Evolutionary conservation across 2,329 filamentous ascomycete species (phyloP).

Genomic region (Hymenoscyphus infarciens): DNA sequence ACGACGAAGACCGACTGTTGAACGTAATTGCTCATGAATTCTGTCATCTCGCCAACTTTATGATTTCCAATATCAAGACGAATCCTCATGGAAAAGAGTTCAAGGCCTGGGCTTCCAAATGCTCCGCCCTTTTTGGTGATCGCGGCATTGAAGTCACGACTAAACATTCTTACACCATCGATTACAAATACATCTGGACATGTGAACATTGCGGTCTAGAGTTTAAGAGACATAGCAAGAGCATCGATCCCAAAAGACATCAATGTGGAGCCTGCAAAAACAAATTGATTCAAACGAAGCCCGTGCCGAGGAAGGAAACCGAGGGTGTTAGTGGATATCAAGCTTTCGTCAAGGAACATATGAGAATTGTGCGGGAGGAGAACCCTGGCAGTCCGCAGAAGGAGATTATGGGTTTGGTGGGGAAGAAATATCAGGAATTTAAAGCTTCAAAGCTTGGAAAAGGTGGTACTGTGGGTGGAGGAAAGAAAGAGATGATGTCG

Average conservation of each 20-base stretch:
- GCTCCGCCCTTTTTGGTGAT: slow-evolving; percentile 52
- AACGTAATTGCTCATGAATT: slow-evolving; percentile 97
- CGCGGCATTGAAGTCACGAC: slow-evolving; percentile 77
- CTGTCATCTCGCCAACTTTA: slow-evolving; percentile 90
- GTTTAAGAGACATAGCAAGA: slow-evolving; percentile 82
- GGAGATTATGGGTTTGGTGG: slow-evolving; percentile 66
- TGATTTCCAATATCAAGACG: slow-evolving; percentile 70
- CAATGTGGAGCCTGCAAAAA: slow-evolving; percentile 75
- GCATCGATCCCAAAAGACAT: slow-evolving; percentile 69
- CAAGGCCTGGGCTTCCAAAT: slow-evolving; percentile 66
- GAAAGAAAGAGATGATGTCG: slow-evolving; percentile 13
- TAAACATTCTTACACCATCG: slow-evolving; percentile 84
- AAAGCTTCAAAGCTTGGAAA: slow-evolving; percentile 36
- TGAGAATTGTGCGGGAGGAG: slow-evolving; percentile 54
- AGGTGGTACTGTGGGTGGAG: slow-evolving; percentile 5
- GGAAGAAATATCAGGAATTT: slow-evolving; percentile 56
- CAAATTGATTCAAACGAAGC: slow-evolving; percentile 72
- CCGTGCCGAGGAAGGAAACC: slow-evolving; percentile 55
- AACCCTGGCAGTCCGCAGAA: slow-evolving; percentile 56
- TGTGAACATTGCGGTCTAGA: slow-evolving; percentile 66
- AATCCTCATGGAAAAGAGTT: slow-evolving; percentile 83
- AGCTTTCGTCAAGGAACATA: slow-evolving; percentile 63
- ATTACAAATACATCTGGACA: slow-evolving; percentile 87
- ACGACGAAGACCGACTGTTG: slow-evolving; percentile 69
- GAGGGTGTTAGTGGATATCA: slow-evolving; percentile 48